These are phyloP conservation scores for Nematocida major DNA, from an alignment of 371 early-diverging fungal genomes.

Conservation along the genomic window DNA sequence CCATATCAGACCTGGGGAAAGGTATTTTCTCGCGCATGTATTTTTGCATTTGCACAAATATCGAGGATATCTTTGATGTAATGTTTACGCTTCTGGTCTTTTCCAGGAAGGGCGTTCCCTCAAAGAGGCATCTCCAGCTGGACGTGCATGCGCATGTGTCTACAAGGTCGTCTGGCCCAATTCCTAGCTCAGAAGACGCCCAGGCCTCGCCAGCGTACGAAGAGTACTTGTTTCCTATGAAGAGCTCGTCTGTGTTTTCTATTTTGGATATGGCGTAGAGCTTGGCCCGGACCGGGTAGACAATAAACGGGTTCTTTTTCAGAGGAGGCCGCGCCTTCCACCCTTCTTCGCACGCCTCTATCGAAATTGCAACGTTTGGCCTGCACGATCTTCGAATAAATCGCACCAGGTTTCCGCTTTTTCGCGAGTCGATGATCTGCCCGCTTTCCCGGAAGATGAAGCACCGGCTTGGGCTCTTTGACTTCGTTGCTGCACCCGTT, in stretches of 20 bases:
- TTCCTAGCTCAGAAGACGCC: not conserved
- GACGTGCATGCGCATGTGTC: conserved; percentile 25
- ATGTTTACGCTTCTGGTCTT: not conserved
- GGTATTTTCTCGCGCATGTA: not conserved
- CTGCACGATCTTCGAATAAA: conserved; percentile 50
- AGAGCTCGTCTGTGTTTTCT: conserved; percentile 6
- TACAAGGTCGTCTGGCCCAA: not conserved
- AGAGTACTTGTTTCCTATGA: conserved; percentile 18
- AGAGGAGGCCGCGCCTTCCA: conserved; percentile 38
- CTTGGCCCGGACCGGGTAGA: not conserved
- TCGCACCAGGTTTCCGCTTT: conserved; percentile 30
- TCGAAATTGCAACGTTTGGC: conserved; percentile 31
- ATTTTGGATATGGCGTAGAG: conserved; percentile 37
- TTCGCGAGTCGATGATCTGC: conserved; percentile 21
- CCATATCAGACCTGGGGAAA: not conserved
- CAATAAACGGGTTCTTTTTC: not conserved
- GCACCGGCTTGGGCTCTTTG: conserved; percentile 8
- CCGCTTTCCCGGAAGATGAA: conserved; percentile 26
- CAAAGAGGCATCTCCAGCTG: conserved; percentile 14
- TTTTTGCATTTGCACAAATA: conserved; percentile 6
- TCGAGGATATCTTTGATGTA: conserved; percentile 1
- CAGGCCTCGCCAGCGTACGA: conserved; percentile 1
- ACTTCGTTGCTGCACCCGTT: not conserved
- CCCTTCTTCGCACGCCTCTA: conserved; percentile 21
- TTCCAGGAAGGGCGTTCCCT: not conserved